Conservation (phyloP, 176 grass and related monocot genomes). For the Zea luxurians region DNA sequence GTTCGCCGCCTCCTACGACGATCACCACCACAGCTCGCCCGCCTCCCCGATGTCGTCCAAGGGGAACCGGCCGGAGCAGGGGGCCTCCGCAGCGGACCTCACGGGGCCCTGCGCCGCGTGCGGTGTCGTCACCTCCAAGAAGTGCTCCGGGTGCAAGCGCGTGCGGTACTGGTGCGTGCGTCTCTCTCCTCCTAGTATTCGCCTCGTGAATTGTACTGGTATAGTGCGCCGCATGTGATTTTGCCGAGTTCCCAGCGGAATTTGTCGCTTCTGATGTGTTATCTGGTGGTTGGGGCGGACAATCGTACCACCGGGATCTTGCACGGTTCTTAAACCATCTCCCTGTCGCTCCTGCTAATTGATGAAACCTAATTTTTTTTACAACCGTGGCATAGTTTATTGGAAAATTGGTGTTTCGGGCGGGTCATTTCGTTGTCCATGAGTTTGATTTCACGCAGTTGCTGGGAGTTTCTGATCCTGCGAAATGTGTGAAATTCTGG, state of each 20-base stretch:
- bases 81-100: not conserved
- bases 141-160: constrained; percentile 77
- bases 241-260: constrained; percentile 12
- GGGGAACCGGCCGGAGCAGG: constrained; percentile 27
- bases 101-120: constrained; percentile 52
- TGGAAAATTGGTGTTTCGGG: constrained; percentile 17
- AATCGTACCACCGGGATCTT: constrained; percentile 11
- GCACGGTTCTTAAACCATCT: not conserved
- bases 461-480: not conserved
- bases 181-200: not conserved
- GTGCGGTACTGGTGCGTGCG: constrained; percentile 81
- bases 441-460: not conserved
- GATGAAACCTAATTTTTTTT: not conserved
- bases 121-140: constrained; percentile 56
- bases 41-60: constrained; percentile 30
- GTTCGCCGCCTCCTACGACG: constrained; percentile 51
- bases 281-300: constrained; percentile 4
- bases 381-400: not conserved
- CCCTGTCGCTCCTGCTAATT: not conserved
- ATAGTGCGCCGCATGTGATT: constrained; percentile 8
- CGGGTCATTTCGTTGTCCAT: not conserved
- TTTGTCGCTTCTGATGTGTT: not conserved
- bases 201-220: not conserved
- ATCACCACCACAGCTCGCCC: constrained; percentile 32
- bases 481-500: not conserved